Evolutionary conservation across 345 rosid species (phyloP).

Genomic region (Capsella bursapastoris): DNA sequence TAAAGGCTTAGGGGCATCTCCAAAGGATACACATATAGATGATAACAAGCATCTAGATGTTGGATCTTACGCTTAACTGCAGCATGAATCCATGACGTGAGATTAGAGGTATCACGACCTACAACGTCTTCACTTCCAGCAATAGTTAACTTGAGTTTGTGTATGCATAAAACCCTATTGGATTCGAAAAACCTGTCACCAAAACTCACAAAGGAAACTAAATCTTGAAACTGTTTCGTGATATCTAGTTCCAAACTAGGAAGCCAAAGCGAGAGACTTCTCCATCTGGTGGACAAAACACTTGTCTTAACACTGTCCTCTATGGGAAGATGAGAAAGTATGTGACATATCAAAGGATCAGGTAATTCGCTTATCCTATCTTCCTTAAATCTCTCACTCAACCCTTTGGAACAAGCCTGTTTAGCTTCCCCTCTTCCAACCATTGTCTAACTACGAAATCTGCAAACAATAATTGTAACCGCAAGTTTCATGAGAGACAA

Average conservation of each 20-base stretch:
- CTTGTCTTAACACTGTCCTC: not conserved
- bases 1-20: not conserved
- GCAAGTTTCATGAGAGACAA: not conserved
- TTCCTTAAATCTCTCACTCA: not conserved
- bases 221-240: too few species aligned
- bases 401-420: not conserved
- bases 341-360: not conserved
- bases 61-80: not conserved
- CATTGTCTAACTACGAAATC: not conserved
- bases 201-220: not conserved
- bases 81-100: not conserved
- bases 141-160: not conserved
- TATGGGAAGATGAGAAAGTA: not conserved
- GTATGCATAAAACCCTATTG: not conserved
- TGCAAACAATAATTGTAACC: not conserved
- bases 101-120: not conserved
- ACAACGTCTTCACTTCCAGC: not conserved
- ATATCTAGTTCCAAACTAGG: not conserved
- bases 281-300: conserved; percentile 17
- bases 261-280: not conserved
- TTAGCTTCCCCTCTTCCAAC: not conserved
- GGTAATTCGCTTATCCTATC: conserved; percentile 7
- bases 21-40: not conserved
- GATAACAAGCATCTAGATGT: not conserved
- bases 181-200: not conserved